Percentiles rank a stretch among this genome's conserved stretches.
These are phyloP conservation scores for Aquilaria agallochum DNA, from an alignment of 441 rosid genomes.

Conservation along the genomic window DNA sequence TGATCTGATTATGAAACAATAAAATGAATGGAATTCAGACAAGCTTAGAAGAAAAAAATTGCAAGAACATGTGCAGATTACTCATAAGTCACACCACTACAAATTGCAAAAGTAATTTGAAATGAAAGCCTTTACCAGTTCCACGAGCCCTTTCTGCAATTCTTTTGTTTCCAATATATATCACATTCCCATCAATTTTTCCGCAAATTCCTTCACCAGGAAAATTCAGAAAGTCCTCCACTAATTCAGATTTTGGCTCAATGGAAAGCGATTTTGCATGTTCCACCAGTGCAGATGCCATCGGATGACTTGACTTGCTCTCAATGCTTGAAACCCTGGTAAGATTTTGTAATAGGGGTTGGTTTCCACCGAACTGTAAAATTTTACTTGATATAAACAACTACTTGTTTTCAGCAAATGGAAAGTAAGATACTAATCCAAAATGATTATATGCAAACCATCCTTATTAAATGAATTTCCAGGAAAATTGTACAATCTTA, in stretches of 20 bases:
- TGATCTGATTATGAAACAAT: not conserved
- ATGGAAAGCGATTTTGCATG: slow-evolving; percentile 53
- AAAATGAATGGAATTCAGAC: not conserved
- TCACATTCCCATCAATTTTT: slow-evolving; percentile 52
- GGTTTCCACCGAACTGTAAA: not conserved
- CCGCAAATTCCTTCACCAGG: slow-evolving; percentile 94
- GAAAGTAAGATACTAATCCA: too few species aligned
- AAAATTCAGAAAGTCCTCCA: slow-evolving; percentile 57
- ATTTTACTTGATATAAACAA: not conserved
- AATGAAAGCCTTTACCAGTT: slow-evolving; percentile 37
- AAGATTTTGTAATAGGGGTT: slow-evolving; percentile 9
- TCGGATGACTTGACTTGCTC: slow-evolving; percentile 92
- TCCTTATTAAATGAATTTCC: too few species aligned
- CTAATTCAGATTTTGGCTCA: slow-evolving; percentile 70
- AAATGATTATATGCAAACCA: too few species aligned
- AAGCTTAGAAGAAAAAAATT: not conserved
- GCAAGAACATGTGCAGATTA: not conserved
- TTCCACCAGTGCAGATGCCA: slow-evolving; percentile 73
- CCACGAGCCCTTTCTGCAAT: slow-evolving; percentile 52
- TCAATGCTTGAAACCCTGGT: slow-evolving; percentile 87
- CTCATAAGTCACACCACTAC: not conserved
- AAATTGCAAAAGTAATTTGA: not conserved
- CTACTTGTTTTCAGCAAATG: not conserved
- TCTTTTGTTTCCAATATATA: slow-evolving; percentile 74
- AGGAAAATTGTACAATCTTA: too few species aligned